These are phyloP conservation scores for Penicillium ochrochloron DNA, from an alignment of 495 filamentous ascomycete genomes.

Conservation along the genomic window DNA sequence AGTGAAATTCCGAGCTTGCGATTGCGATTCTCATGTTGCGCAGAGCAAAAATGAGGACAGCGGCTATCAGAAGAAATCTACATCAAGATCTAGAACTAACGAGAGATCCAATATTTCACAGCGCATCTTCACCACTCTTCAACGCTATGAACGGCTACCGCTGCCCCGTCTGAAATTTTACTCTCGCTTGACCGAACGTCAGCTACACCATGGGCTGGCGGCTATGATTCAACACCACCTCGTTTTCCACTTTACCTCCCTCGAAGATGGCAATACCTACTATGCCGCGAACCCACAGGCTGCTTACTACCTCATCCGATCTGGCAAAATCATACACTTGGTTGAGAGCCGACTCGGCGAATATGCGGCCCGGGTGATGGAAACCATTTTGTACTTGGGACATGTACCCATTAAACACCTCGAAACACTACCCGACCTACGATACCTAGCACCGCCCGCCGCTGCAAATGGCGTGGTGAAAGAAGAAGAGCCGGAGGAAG, in stretches of 20 bases:
- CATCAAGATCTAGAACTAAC: conserved; percentile 9
- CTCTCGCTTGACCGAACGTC: conserved; percentile 66
- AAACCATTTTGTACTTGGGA: conserved; percentile 75
- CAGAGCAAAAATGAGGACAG: not conserved
- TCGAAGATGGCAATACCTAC: conserved; percentile 64
- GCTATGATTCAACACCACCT: conserved; percentile 90
- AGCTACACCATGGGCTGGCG: conserved; percentile 76
- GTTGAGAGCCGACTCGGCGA: conserved; percentile 71
- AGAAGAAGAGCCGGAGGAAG: conserved; percentile 27
- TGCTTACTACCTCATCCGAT: conserved; percentile 78
- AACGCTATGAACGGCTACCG: conserved; percentile 75
- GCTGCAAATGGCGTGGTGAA: conserved; percentile 40
- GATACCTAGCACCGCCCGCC: conserved; percentile 16
- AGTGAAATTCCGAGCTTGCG: conserved; percentile 35
- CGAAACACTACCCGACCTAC: conserved; percentile 46
- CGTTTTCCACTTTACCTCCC: conserved; percentile 71
- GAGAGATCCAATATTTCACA: conserved; percentile 32
- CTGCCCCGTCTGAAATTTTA: conserved; percentile 67
- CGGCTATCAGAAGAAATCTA: not conserved
- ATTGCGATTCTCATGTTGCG: conserved; percentile 13
- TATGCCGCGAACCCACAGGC: conserved; percentile 79
- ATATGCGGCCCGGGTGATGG: conserved; percentile 70
- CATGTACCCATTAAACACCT: conserved; percentile 77
- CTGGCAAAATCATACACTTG: conserved; percentile 79
- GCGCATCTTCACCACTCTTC: conserved; percentile 80